Percentiles rank a stretch among this genome's conserved stretches.
phyloP scores from a whole-genome alignment of 495 filamentous ascomycete species.

The Podospora conica region DNA sequence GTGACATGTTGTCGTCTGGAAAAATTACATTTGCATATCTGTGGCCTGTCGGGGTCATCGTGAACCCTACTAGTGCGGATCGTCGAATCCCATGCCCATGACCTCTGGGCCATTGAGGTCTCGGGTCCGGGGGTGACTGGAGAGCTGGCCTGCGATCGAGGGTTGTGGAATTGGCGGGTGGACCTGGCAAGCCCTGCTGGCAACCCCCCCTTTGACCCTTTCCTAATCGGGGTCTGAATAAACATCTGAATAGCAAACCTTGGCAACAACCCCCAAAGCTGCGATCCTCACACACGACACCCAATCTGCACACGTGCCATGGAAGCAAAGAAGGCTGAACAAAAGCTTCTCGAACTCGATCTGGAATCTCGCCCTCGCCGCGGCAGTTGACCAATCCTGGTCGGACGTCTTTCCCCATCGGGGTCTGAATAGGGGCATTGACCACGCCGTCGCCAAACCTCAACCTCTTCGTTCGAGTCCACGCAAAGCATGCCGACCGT shows the following conservation, averaged over 20 bases:
- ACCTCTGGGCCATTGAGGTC: not conserved
- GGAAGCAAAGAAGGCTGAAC: not conserved
- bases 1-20: not conserved
- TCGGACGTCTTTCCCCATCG: conserved; percentile 12
- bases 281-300: no score
- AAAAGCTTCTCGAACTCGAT: not conserved
- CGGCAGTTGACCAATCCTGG: not conserved
- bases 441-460: not conserved
- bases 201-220: not conserved
- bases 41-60: not conserved
- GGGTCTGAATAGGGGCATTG: conserved; percentile 20
- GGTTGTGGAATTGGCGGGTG: not conserved
- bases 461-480: not conserved
- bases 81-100: not conserved
- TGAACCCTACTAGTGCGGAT: not conserved
- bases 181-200: not conserved
- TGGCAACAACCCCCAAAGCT: not conserved
- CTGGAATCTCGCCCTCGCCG: not conserved
- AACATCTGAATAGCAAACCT: conserved; percentile 19
- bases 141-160: not conserved
- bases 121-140: no score
- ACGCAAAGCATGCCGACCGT: not conserved
- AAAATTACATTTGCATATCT: not conserved
- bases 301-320: not conserved
- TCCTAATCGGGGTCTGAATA: conserved; percentile 34